phyloP scores from a whole-genome alignment of 2,329 filamentous ascomycete species.

The Talaromyces sp. region DNA sequence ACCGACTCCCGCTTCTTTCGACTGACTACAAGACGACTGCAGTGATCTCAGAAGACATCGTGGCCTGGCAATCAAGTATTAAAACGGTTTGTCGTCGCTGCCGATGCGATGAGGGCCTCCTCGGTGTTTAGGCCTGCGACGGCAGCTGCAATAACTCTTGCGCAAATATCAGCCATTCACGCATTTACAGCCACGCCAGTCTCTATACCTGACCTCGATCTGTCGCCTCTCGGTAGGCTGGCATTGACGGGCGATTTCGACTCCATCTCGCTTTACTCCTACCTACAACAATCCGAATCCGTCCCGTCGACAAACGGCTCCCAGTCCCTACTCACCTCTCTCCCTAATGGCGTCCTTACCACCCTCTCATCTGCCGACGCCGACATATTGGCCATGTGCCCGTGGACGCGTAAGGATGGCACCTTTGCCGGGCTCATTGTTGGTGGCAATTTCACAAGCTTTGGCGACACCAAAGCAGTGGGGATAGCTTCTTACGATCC shows the following conservation, averaged over 20 bases:
- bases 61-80: slow-evolving; percentile 15
- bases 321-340: slow-evolving; percentile 71
- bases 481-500: slow-evolving; percentile 80
- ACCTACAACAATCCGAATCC: slow-evolving; percentile 67
- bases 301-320: slow-evolving; percentile 66
- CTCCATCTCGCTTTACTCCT: slow-evolving; percentile 86
- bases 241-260: slow-evolving; percentile 86
- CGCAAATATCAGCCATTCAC: slow-evolving; percentile 18
- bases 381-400: slow-evolving; percentile 83
- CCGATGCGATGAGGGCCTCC: slow-evolving; percentile 39
- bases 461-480: slow-evolving; percentile 70
- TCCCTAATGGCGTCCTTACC: slow-evolving; percentile 81
- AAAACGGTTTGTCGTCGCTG: slow-evolving; percentile 32
- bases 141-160: slow-evolving; percentile 30
- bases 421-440: slow-evolving; percentile 71
- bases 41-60: background rate
- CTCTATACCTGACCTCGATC: slow-evolving; percentile 54
- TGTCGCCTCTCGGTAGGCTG: slow-evolving; percentile 73
- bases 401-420: slow-evolving; percentile 64
- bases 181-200: slow-evolving; percentile 34
- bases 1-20: background rate
- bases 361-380: slow-evolving; percentile 73
- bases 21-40: background rate
- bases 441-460: slow-evolving; percentile 91
- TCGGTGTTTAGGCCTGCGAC: slow-evolving; percentile 44